Percentiles rank a stretch among this genome's conserved stretches.
Conservation (phyloP, 192 early-diverging fungal species). For the Coemansia biformis region DNA sequence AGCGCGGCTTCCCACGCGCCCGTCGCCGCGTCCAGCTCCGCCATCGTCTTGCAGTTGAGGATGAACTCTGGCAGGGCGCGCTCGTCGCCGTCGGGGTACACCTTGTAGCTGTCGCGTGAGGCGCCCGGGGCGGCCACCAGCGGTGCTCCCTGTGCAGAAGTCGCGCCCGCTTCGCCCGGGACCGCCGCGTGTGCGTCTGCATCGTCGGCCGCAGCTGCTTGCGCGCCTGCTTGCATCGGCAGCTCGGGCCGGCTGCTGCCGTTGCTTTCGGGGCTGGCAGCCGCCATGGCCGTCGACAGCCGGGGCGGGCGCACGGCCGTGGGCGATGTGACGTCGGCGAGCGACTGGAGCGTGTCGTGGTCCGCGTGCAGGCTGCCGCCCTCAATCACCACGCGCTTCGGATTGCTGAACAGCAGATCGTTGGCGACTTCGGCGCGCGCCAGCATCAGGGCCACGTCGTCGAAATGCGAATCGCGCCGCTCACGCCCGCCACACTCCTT, state of each 20-base stretch:
- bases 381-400: conserved; percentile 44
- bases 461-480: conserved; percentile 6
- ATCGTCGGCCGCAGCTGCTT: no score
- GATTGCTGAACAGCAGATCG: conserved; percentile 31
- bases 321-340: conserved; percentile 30
- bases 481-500: neutral
- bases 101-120: conserved; percentile 13
- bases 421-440: conserved; percentile 42
- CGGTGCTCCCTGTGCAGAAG: no score
- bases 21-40: conserved; percentile 32
- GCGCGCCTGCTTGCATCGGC: no score
- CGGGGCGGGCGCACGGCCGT: neutral
- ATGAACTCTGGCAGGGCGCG: conserved; percentile 43
- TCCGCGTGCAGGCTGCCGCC: conserved; percentile 22
- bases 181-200: no score
- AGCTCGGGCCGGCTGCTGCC: no score
- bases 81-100: conserved; percentile 45
- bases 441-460: conserved; percentile 22
- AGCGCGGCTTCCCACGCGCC: conserved; percentile 34
- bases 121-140: neutral
- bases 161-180: no score
- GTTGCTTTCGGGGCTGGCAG: no score
- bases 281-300: neutral
- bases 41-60: conserved; percentile 23
- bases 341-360: conserved; percentile 24